Percentiles rank a stretch among this genome's conserved stretches.
Conservation (phyloP, 495 filamentous ascomycete species). For the Achaetomiella virescens region DNA sequence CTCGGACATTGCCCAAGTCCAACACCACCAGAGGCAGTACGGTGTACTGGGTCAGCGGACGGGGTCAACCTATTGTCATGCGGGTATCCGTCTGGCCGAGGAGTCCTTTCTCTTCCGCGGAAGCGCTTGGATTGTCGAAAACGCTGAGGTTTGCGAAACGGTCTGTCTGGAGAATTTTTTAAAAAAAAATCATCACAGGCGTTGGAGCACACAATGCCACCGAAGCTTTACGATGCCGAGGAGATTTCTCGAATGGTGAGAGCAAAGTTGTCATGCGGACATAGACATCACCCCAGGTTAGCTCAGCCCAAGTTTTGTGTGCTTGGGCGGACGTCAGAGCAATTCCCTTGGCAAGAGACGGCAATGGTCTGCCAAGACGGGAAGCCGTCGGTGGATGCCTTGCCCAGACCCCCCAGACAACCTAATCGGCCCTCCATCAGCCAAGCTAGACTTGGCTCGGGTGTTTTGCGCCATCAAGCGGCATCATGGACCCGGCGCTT, state of each 20-base stretch:
- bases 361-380: conserved; percentile 24
- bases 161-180: too few relatives aligned
- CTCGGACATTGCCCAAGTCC: not conserved
- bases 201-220: too few relatives aligned
- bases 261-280: not conserved
- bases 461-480: not conserved
- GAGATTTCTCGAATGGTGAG: not conserved
- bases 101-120: not conserved
- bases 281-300: not conserved
- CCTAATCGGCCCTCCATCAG: conserved; percentile 1
- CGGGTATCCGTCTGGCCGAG: conserved; percentile 6
- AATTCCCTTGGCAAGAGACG: not conserved
- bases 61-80: conserved; percentile 5
- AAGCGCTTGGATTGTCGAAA: not conserved
- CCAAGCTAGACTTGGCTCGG: conserved; percentile 11
- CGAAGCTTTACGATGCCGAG: too few relatives aligned
- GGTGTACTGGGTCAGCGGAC: not conserved
- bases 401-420: not conserved
- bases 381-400: conserved; percentile 12
- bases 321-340: not conserved
- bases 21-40: not conserved
- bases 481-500: too few relatives aligned
- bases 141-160: not conserved
- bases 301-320: too few relatives aligned
- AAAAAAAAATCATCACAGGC: too few relatives aligned